Conservation (phyloP, 129 eudicot genomes). For the Arctium lappa region DNA sequence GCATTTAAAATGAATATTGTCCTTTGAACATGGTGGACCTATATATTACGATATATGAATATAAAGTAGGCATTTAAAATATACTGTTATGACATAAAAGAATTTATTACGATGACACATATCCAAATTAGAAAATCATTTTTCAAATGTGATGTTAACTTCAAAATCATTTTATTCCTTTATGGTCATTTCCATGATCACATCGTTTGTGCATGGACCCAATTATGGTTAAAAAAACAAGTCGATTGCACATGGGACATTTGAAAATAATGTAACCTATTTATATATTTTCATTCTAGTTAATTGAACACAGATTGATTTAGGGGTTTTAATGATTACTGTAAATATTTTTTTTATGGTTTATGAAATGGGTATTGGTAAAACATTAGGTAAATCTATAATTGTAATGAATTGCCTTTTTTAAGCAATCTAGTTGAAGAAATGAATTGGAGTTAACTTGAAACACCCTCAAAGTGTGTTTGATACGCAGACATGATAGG, state of each 20-base stretch:
- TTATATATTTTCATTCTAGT: not conserved
- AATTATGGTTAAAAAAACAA: not conserved
- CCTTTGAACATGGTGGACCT: not conserved
- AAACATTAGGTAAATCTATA: no score
- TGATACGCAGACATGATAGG: no score
- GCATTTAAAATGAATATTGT: not conserved
- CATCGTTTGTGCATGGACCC: not conserved
- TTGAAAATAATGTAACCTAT: not conserved
- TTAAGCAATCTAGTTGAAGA: no score
- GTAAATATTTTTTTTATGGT: not conserved
- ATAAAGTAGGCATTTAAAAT: not conserved
- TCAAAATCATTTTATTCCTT: not conserved
- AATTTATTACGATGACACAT: not conserved
- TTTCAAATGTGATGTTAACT: not conserved
- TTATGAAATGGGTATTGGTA: no score
- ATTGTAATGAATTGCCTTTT: not conserved
- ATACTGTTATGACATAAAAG: not conserved
- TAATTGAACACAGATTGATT: not conserved
- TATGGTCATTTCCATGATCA: not conserved
- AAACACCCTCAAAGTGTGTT: no score
- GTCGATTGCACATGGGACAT: not conserved
- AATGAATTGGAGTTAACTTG: no score
- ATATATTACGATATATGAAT: not conserved
- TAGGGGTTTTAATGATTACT: not conserved
- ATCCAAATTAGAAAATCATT: not conserved